phyloP scores from a whole-genome alignment of 2,329 filamentous ascomycete genomes.

The Colletotrichum melonis region DNA sequence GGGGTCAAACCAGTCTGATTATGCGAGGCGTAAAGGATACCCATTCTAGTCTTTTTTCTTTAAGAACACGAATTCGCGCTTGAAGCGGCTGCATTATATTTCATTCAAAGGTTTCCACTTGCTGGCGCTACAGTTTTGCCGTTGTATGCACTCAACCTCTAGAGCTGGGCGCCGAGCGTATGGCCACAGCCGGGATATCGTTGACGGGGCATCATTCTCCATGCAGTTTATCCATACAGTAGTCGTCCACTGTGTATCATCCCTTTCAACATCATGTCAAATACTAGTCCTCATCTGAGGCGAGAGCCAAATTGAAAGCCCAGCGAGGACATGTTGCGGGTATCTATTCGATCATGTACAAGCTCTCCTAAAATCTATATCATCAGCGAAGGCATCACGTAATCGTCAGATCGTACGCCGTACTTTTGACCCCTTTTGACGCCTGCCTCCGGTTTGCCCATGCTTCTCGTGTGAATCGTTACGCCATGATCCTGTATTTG shows the following conservation, averaged over 20 bases:
- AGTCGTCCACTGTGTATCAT: not conserved
- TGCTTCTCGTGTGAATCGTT: slow-evolving; percentile 30
- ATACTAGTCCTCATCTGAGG: not conserved
- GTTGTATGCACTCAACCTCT: too few species aligned
- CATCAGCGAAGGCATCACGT: slow-evolving; percentile 33
- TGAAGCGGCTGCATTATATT: not conserved
- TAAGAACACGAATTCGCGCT: too few species aligned
- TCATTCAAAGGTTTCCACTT: not conserved
- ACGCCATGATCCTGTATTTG: slow-evolving; percentile 26
- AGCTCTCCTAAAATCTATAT: slow-evolving; percentile 34
- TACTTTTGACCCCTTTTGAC: slow-evolving; percentile 31
- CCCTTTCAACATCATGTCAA: not conserved
- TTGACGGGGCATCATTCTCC: too few species aligned
- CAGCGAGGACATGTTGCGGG: slow-evolving; percentile 30
- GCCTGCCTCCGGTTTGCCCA: slow-evolving; percentile 32
- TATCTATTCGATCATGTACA: slow-evolving; percentile 37
- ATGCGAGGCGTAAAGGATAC: slow-evolving; percentile 20
- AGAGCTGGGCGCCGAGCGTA: too few species aligned
- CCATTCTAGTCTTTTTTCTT: not conserved
- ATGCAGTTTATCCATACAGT: not conserved
- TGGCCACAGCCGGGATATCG: too few species aligned
- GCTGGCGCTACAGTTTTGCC: too few species aligned
- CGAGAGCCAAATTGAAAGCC: slow-evolving; percentile 11
- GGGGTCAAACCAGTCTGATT: not conserved
- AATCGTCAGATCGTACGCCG: slow-evolving; percentile 28